Base-by-base conservation (phyloP, 495 filamentous ascomycete species). In the Tuber aestivum region DNA sequence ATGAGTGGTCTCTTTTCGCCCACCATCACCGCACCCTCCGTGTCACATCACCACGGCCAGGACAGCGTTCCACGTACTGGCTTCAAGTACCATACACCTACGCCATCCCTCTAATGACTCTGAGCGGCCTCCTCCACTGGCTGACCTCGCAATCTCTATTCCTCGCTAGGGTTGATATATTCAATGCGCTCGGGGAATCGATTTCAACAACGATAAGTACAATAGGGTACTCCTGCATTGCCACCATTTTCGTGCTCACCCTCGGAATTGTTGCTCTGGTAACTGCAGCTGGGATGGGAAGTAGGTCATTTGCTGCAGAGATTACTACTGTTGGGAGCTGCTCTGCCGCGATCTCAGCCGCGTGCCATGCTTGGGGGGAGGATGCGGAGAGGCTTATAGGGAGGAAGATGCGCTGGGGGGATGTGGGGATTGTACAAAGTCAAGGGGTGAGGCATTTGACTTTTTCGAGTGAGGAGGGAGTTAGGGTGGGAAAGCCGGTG, bases 111-210 rank as follows among this genome's bases (percentile, higher is more conserved):
- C 72, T 87, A 7, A 77, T 83, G n/a, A 32, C 77, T 4, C 37
- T 70, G 44, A 82, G 80, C 12, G 79, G 76, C 0, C 1, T 82
- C 3, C 76, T 85, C 6, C 86, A 87, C 74, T 87, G 85, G 86
- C 81, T 86, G 0, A 75, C 85, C 32, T 86, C 85, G 0, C 84
- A 88, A 69, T 83, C 83, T 21, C 70, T 86, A 0, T 87, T 85
- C 72, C 80, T 85, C 10, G 79, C 80, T 4, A 78, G 77, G 0
- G 73, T 85, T 6, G 38, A 41, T 72, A 73, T 77, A 80, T 6
- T 68, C 81, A 72, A 41, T 69, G 23, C 69, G 68, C 1, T 37
- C n/a, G 75, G 77, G 0, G 72, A 21, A 74, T 73, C 12, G 18
- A 70, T 44, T n/a, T 2, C 16, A 1, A 12, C 8, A 18, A 72